These are phyloP conservation scores for Fusarium graminum DNA, from an alignment of 2,329 filamentous ascomycete species.

Conservation along the genomic window DNA sequence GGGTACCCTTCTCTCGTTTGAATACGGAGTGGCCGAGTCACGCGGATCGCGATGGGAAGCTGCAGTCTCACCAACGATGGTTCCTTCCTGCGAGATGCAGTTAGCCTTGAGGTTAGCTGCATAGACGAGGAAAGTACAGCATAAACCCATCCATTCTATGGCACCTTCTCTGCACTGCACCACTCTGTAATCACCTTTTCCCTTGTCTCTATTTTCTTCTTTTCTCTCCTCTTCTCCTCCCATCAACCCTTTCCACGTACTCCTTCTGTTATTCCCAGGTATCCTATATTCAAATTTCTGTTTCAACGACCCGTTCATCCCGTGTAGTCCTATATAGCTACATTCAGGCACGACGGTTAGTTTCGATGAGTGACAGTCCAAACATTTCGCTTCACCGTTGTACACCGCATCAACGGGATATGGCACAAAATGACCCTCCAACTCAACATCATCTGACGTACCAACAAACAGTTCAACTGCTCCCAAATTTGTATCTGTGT, in stretches of 20 bases:
- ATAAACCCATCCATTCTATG: background rate
- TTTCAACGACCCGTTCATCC: background rate
- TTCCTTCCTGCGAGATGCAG: conserved; percentile 31
- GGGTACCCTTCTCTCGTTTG: background rate
- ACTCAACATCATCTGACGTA: background rate
- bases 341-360: background rate
- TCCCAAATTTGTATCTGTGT: conserved; percentile 12
- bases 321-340: background rate
- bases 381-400: background rate
- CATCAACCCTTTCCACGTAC: too few species aligned
- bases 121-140: background rate
- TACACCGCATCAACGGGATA: background rate
- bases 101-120: conserved; percentile 17
- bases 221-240: background rate
- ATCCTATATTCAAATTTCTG: background rate
- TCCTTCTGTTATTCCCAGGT: background rate
- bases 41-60: conserved; percentile 25
- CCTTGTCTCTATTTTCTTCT: background rate
- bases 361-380: background rate
- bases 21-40: conserved; percentile 6
- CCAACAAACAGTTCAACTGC: conserved; percentile 11
- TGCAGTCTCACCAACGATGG: conserved; percentile 35
- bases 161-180: conserved; percentile 4
- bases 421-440: background rate
- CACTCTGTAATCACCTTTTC: background rate